A percentile compares a stretch with the other conserved stretches of the same genome.
Evolutionary conservation across 2,329 filamentous ascomycete genomes (phyloP).

Genomic region (Monilinia fructicola): DNA sequence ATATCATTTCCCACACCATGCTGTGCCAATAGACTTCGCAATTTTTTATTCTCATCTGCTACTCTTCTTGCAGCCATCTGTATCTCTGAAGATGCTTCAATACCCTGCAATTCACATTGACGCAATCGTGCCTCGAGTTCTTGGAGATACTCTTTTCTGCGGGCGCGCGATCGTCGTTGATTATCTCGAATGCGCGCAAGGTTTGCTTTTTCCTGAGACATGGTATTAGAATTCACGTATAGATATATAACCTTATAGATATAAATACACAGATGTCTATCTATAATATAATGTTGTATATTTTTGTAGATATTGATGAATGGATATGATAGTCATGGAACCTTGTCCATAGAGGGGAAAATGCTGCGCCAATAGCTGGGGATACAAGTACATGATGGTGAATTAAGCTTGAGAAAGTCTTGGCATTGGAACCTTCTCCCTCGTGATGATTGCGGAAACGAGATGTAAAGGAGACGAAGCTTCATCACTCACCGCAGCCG

Average conservation of each 20-base stretch:
- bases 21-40: slow-evolving; percentile 58
- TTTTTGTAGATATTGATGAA: neutral
- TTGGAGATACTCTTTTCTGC: slow-evolving; percentile 70
- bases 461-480: neutral
- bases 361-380: neutral
- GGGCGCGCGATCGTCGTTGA: slow-evolving; percentile 71
- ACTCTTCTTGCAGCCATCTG: slow-evolving; percentile 68
- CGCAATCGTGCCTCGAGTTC: slow-evolving; percentile 66
- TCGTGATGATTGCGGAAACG: neutral
- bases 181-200: slow-evolving; percentile 70
- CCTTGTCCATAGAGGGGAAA: neutral
- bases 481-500: slow-evolving; percentile 11
- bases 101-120: slow-evolving; percentile 62
- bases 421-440: slow-evolving; percentile 4
- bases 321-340: neutral
- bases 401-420: slow-evolving; percentile 3
- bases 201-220: slow-evolving; percentile 39
- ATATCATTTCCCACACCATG: slow-evolving; percentile 58
- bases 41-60: slow-evolving; percentile 65
- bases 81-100: slow-evolving; percentile 69
- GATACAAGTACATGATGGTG: neutral
- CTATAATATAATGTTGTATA: no score
- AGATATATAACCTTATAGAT: no score
- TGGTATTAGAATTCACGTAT: neutral
- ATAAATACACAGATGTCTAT: no score